These are phyloP conservation scores for Boletus sp. DNA, from an alignment of 768 basidiomycete species.

Conservation along the genomic window DNA sequence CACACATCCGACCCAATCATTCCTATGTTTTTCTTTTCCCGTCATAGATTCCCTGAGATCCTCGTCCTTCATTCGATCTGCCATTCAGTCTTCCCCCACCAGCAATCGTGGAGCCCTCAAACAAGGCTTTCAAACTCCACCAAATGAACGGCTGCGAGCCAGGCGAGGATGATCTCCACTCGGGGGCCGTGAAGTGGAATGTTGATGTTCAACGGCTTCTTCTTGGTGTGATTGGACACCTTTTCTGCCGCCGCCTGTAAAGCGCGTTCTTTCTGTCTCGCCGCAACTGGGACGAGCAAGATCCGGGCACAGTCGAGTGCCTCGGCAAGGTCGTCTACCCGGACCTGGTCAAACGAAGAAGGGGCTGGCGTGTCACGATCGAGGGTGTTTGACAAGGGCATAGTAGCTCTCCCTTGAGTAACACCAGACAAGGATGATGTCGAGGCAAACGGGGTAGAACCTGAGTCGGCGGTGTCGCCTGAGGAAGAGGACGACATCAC, in stretches of 20 bases:
- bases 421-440: slow-evolving; percentile 24
- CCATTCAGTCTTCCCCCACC: not conserved
- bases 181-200: slow-evolving; percentile 84
- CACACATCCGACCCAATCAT: not conserved
- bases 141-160: slow-evolving; percentile 79
- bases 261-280: slow-evolving; percentile 57
- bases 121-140: slow-evolving; percentile 57
- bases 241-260: slow-evolving; percentile 53
- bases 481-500: slow-evolving; percentile 24
- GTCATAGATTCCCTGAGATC: slow-evolving; percentile 18
- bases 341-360: slow-evolving; percentile 12
- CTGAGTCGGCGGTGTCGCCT: slow-evolving; percentile 18
- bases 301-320: slow-evolving; percentile 68
- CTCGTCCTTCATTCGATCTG: not conserved
- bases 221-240: slow-evolving; percentile 36
- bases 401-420: slow-evolving; percentile 9
- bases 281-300: slow-evolving; percentile 66
- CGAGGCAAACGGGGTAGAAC: slow-evolving; percentile 16
- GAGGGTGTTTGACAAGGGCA: slow-evolving; percentile 23
- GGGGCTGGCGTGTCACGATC: slow-evolving; percentile 13
- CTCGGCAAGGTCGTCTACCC: slow-evolving; percentile 48
- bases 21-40: not conserved
- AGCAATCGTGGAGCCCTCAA: slow-evolving; percentile 6
- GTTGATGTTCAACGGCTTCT: slow-evolving; percentile 66
- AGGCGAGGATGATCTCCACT: slow-evolving; percentile 81